These are phyloP conservation scores for Hippophae gyantsensis DNA, from an alignment of 306 rosid species.

Conservation along the genomic window DNA sequence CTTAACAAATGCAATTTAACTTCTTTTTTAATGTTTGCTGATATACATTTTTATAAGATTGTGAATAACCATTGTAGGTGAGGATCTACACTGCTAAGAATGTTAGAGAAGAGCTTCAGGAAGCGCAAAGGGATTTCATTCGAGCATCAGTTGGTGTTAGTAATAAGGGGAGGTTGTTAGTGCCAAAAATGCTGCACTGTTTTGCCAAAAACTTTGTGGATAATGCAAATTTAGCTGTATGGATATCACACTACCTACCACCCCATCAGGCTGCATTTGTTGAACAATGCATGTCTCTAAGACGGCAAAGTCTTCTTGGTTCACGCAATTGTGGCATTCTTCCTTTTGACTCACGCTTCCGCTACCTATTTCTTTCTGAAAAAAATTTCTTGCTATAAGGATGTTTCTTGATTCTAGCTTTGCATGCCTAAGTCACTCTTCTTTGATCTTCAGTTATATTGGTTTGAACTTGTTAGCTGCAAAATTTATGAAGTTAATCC, in stretches of 20 bases:
- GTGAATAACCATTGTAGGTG: slow-evolving; percentile 31
- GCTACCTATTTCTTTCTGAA: slow-evolving; percentile 51
- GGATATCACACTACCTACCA: slow-evolving; percentile 66
- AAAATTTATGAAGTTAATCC: background rate
- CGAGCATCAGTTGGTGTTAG: slow-evolving; percentile 65
- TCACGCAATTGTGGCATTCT: slow-evolving; percentile 62
- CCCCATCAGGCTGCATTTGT: slow-evolving; percentile 57
- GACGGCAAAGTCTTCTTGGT: slow-evolving; percentile 56
- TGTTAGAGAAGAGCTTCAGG: slow-evolving; percentile 52
- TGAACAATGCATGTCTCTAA: slow-evolving; percentile 53
- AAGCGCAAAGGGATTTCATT: slow-evolving; percentile 55
- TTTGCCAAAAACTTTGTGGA: slow-evolving; percentile 53
- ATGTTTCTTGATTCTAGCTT: background rate
- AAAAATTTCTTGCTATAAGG: slow-evolving; percentile 1
- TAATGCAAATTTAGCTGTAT: slow-evolving; percentile 53
- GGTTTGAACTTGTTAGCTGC: background rate
- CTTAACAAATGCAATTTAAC: background rate
- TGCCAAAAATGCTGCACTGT: slow-evolving; percentile 64
- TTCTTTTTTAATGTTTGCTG: background rate
- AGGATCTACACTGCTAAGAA: slow-evolving; percentile 47
- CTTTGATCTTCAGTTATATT: slow-evolving; percentile 1
- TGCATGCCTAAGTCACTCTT: background rate
- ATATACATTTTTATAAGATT: slow-evolving; percentile 1
- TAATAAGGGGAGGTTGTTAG: slow-evolving; percentile 54
- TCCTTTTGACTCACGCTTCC: slow-evolving; percentile 58